A percentile compares a stretch with the other conserved stretches of the same genome.
Conservation (phyloP, 805 yeast species). For the Yarrowia sp. region DNA sequence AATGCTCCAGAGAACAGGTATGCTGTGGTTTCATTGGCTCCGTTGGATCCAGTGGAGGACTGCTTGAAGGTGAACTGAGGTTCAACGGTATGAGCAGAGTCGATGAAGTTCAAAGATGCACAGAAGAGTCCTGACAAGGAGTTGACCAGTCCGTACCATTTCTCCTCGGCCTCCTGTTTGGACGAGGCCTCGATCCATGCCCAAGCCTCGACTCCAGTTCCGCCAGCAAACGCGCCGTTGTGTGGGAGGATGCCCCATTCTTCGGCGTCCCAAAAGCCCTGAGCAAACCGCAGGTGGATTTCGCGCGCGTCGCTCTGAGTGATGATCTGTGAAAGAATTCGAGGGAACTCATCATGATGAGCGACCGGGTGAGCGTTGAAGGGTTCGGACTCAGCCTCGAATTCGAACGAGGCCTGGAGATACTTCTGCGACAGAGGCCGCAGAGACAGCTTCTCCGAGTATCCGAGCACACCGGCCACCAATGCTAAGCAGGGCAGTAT, state of each 20-base stretch:
- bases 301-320: conserved; percentile 64
- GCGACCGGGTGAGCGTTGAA: conserved; percentile 26
- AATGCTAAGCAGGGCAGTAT: conserved; percentile 6
- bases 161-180: conserved; percentile 51
- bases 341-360: conserved; percentile 57
- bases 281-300: conserved; percentile 80
- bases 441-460: conserved; percentile 58
- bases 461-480: conserved; percentile 34
- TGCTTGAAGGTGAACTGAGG: conserved; percentile 40
- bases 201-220: conserved; percentile 94
- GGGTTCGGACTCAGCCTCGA: conserved; percentile 56
- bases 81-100: conserved; percentile 68
- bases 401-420: conserved; percentile 66
- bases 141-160: conserved; percentile 72
- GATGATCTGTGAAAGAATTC: conserved; percentile 72
- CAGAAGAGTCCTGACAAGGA: conserved; percentile 88
- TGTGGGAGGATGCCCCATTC: conserved; percentile 80
- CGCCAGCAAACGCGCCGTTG: conserved; percentile 73
- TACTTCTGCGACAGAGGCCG: conserved; percentile 72
- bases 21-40: conserved; percentile 15
- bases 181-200: conserved; percentile 68
- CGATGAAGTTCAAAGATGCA: conserved; percentile 88
- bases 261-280: conserved; percentile 93
- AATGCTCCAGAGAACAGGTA: conserved; percentile 76
- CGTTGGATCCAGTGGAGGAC: conserved; percentile 34